phyloP scores from a whole-genome alignment of 768 basidiomycete species.

The Astraeus odoratus region DNA sequence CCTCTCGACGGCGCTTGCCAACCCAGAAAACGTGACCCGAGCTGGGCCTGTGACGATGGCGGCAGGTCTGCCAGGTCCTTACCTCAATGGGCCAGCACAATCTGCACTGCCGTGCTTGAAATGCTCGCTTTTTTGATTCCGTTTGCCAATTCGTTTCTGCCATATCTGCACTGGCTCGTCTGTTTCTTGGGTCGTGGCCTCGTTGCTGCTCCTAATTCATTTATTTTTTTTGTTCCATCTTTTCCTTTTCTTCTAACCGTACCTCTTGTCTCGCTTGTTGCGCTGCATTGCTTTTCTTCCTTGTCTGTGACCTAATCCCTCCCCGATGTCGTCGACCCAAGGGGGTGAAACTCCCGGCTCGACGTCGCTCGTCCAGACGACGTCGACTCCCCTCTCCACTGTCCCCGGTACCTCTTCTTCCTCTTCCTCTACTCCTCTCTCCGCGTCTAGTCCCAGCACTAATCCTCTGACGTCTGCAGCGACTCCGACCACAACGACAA shows the following conservation, averaged over 20 bases:
- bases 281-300: neutral
- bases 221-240: neutral
- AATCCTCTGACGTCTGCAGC: neutral
- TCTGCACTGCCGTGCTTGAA: too few relatives aligned
- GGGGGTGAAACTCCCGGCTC: neutral
- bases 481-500: neutral
- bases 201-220: neutral
- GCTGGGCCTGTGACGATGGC: too few relatives aligned
- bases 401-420: slow-evolving; percentile 15
- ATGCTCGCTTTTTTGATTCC: neutral
- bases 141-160: neutral
- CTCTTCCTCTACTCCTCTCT: slow-evolving; percentile 3
- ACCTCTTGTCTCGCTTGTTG: too few relatives aligned
- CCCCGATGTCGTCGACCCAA: slow-evolving; percentile 15
- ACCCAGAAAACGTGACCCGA: too few relatives aligned
- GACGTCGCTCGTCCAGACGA: neutral
- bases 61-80: too few relatives aligned
- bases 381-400: neutral
- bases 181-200: too few relatives aligned
- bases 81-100: too few relatives aligned
- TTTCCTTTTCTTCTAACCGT: neutral
- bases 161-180: neutral
- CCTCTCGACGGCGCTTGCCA: too few relatives aligned
- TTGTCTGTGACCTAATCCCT: neutral
- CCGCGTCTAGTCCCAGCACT: slow-evolving; percentile 9